Percentiles rank a stretch among this genome's conserved stretches.
Conservation (phyloP, 73 alveolate species). For the Stentor roeselii region DNA sequence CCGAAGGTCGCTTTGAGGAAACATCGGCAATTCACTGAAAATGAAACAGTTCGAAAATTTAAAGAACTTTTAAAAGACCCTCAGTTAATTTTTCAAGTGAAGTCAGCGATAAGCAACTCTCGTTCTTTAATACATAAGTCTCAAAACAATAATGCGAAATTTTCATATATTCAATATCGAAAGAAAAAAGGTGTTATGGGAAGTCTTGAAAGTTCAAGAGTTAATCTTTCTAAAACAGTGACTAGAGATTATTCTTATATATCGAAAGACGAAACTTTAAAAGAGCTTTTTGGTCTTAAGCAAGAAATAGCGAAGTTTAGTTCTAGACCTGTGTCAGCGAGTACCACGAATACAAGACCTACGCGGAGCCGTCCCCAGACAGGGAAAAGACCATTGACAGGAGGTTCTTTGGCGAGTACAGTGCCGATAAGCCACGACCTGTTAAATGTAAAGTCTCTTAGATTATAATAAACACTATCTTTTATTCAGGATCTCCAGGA, state of each 20-base stretch:
- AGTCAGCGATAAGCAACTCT: not conserved
- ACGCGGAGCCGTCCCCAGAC: too few relatives aligned
- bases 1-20: not conserved
- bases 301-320: not conserved
- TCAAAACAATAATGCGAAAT: not conserved
- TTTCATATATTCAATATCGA: not conserved
- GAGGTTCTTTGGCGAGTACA: too few relatives aligned
- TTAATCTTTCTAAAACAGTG: not conserved
- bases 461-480: slow-evolving; percentile 41
- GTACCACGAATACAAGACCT: too few relatives aligned
- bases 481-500: slow-evolving; percentile 65
- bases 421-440: too few relatives aligned
- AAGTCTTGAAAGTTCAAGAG: not conserved
- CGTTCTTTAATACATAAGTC: not conserved
- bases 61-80: slow-evolving; percentile 18
- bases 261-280: not conserved
- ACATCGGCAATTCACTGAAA: not conserved
- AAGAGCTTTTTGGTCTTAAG: not conserved
- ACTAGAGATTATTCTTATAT: not conserved
- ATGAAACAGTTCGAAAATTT: not conserved
- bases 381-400: too few relatives aligned
- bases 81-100: not conserved
- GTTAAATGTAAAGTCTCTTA: too few relatives aligned
- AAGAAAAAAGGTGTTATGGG: not conserved
- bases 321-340: not conserved